These are phyloP conservation scores for Ambrosia trifida DNA, from an alignment of 129 eudicot species.

Conservation along the genomic window DNA sequence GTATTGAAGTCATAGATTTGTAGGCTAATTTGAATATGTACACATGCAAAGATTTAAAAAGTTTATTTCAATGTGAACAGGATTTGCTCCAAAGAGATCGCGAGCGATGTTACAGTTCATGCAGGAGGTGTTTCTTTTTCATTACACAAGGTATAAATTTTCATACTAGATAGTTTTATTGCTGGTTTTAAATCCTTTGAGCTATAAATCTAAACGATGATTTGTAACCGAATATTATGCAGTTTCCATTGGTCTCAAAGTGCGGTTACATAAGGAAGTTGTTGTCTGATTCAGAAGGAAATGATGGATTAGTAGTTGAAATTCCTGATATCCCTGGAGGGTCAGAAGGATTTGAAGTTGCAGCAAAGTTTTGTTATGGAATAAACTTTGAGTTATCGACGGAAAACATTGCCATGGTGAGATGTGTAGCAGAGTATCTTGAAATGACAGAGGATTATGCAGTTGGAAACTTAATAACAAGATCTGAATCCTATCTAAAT, in stretches of 20 bases:
- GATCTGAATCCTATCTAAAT: constrained; percentile 71
- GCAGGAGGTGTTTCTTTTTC: constrained; percentile 80
- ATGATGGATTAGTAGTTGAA: constrained; percentile 43
- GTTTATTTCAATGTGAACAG: constrained; percentile 41
- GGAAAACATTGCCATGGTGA: constrained; percentile 73
- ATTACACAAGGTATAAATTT: constrained; percentile 87
- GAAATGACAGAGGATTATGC: constrained; percentile 95
- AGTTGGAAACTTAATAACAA: constrained; percentile 62
- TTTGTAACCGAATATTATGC: constrained; percentile 16
- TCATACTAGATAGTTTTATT: too few relatives aligned
- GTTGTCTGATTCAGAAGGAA: constrained; percentile 45
- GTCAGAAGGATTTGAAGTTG: constrained; percentile 80
- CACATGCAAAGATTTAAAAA: too few relatives aligned
- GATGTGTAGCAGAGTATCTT: constrained; percentile 87
- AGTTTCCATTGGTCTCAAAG: constrained; percentile 90
- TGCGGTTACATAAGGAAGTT: constrained; percentile 72
- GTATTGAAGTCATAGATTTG: background rate
- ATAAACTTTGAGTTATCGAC: constrained; percentile 74
- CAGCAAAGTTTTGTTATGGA: constrained; percentile 94
- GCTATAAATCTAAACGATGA: constrained; percentile 9
- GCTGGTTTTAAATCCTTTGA: background rate
- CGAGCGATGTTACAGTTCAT: constrained; percentile 67
- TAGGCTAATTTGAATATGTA: background rate
- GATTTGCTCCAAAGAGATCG: constrained; percentile 82
- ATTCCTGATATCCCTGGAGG: constrained; percentile 86